These are phyloP conservation scores for Cercospora sp. DNA, from an alignment of 2,329 filamentous ascomycete species.

Conservation along the genomic window DNA sequence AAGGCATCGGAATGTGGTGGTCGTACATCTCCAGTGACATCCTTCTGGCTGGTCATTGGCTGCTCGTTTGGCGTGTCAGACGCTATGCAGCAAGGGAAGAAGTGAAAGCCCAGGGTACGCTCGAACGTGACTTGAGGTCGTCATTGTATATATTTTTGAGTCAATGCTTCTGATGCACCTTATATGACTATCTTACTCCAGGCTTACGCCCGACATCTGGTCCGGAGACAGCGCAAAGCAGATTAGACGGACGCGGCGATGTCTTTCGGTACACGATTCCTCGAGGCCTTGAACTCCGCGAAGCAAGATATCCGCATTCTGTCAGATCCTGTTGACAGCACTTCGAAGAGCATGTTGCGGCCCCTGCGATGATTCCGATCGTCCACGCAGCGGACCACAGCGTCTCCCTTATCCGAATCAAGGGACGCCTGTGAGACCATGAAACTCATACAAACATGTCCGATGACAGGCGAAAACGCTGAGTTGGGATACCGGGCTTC, in stretches of 20 bases:
- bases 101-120: background rate
- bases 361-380: background rate
- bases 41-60: background rate
- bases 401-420: background rate
- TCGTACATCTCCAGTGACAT: background rate
- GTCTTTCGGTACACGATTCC: background rate
- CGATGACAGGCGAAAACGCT: background rate
- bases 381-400: no score
- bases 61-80: background rate
- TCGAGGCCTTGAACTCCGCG: background rate
- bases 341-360: background rate
- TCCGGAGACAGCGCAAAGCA: no score
- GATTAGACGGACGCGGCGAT: no score
- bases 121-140: background rate
- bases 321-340: background rate
- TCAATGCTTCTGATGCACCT: background rate
- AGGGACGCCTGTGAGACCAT: background rate
- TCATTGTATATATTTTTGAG: background rate
- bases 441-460: background rate
- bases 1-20: background rate
- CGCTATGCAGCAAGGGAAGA: background rate
- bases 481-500: background rate
- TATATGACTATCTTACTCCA: background rate
- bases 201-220: no score
- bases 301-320: background rate